Conservation (phyloP, 208 protist genomes). For the Angomonas deanei region DNA sequence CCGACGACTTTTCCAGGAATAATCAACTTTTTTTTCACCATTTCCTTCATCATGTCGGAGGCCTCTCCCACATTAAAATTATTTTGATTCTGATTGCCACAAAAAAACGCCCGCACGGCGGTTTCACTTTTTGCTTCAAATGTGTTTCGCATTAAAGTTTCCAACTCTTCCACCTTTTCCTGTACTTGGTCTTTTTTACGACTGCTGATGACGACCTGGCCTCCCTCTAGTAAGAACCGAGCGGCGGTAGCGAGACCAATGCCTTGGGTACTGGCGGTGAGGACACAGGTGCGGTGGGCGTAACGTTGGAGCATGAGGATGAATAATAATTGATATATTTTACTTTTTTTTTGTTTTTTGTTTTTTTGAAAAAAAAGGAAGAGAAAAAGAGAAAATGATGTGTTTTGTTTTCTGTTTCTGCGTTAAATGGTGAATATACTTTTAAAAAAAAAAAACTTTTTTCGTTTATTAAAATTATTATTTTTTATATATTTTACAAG, state of each 20-base stretch:
- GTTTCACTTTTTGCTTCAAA: background rate
- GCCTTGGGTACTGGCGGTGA: background rate
- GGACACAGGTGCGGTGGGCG: background rate
- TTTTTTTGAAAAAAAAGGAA: background rate
- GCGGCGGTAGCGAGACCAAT: background rate
- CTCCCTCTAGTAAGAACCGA: background rate
- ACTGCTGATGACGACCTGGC: background rate
- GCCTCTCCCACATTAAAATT: background rate
- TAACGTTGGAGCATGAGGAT: background rate
- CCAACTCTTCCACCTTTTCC: background rate
- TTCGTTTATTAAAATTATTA: background rate
- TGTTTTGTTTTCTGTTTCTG: background rate
- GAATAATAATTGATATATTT: background rate
- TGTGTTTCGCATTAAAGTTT: background rate
- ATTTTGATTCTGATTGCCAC: background rate
- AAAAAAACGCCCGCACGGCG: background rate
- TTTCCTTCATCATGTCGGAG: background rate
- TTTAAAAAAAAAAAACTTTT: background rate
- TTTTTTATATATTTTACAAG: background rate
- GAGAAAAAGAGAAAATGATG: constrained; percentile 2
- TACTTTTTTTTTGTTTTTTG: constrained; percentile 7
- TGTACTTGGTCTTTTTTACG: background rate
- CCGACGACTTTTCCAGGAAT: background rate
- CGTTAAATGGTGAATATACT: background rate
- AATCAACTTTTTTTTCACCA: background rate